phyloP scores from a whole-genome alignment of 495 filamentous ascomycete species.

The Aspergillus wentii region DNA sequence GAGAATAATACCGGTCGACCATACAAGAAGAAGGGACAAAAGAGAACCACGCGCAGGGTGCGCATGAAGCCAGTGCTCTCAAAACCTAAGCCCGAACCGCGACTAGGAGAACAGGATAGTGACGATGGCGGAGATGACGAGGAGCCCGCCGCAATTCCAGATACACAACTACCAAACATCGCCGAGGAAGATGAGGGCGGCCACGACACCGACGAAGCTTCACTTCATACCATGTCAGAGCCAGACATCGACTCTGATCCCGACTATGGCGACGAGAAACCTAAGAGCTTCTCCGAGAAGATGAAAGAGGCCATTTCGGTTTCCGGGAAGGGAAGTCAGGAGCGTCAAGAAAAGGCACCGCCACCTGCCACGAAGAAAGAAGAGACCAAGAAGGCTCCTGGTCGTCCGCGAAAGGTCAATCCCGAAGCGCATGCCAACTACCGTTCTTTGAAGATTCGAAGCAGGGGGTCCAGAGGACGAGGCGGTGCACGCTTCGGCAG shows the following conservation, averaged over 20 bases:
- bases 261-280: constrained; percentile 23
- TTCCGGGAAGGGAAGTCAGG: constrained; percentile 13
- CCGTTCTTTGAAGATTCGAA: constrained; percentile 72
- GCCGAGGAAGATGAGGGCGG: constrained; percentile 8
- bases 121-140: constrained; percentile 23
- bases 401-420: constrained; percentile 60
- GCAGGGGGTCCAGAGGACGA: constrained; percentile 40
- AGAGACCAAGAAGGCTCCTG: constrained; percentile 44
- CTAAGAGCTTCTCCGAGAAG: constrained; percentile 42
- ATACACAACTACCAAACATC: constrained; percentile 24
- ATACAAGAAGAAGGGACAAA: constrained; percentile 92
- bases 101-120: constrained; percentile 17
- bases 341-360: constrained; percentile 28
- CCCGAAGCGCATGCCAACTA: constrained; percentile 79
- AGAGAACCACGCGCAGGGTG: constrained; percentile 75
- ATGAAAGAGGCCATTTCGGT: constrained; percentile 38
- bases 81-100: constrained; percentile 26
- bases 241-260: constrained; percentile 21
- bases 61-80: constrained; percentile 59
- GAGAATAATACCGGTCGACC: constrained; percentile 50
- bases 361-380: constrained; percentile 24
- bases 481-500: constrained; percentile 41
- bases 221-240: constrained; percentile 30
- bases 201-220: constrained; percentile 23
- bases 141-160: constrained; percentile 25